Evolutionary conservation across 495 filamentous ascomycete species (phyloP).

Genomic region (Aspergillus sparsus): DNA sequence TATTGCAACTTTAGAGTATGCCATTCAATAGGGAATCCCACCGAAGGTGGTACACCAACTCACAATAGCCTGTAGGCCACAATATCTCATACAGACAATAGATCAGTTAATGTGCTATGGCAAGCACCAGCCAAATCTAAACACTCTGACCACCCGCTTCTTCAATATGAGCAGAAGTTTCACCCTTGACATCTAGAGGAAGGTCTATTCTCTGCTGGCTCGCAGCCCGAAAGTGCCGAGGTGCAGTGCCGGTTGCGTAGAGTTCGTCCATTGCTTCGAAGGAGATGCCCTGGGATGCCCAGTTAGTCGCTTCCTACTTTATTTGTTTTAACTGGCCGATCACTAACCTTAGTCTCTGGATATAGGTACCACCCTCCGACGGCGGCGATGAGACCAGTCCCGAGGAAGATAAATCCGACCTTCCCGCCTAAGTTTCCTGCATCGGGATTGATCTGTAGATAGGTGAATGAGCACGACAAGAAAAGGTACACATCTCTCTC

Average conservation of each 20-base stretch:
- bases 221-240: neutral
- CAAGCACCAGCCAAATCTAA: too few relatives aligned
- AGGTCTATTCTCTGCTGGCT: neutral
- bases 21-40: too few relatives aligned
- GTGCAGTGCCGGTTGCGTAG: neutral
- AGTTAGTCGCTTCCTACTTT: neutral
- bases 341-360: conserved; percentile 24
- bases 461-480: neutral
- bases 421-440: conserved; percentile 26
- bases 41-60: too few relatives aligned
- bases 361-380: conserved; percentile 26
- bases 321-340: neutral
- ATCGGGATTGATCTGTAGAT: conserved; percentile 24
- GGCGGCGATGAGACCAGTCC: conserved; percentile 20
- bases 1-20: too few relatives aligned
- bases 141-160: neutral
- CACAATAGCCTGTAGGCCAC: too few relatives aligned
- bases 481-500: too few relatives aligned
- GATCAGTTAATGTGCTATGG: too few relatives aligned
- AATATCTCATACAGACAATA: too few relatives aligned
- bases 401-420: conserved; percentile 27
- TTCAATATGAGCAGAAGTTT: neutral
- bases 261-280: conserved; percentile 3
- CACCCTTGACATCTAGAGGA: neutral
- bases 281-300: neutral